Evolutionary conservation across 2,329 filamentous ascomycete species (phyloP).

Genomic region (Echinosphaeria canescens): DNA sequence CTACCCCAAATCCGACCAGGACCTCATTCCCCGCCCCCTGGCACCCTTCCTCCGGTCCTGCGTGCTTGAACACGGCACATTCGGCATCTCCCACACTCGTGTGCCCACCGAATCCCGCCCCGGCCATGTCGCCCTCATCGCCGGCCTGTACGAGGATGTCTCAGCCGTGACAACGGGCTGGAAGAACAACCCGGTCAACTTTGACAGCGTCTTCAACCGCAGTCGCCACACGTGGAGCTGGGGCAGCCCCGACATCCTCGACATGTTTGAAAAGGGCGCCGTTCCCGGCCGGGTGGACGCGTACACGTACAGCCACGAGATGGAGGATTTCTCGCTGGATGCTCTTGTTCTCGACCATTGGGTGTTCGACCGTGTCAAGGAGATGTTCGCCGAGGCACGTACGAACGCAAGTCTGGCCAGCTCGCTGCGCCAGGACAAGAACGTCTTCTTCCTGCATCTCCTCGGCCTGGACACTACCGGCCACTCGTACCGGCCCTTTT

Average conservation of each 20-base stretch:
- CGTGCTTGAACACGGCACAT: conserved; percentile 76
- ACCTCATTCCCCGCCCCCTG: conserved; percentile 55
- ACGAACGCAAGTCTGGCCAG: conserved; percentile 55
- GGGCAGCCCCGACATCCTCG: conserved; percentile 93
- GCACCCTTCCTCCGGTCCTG: conserved; percentile 82
- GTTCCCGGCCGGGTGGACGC: conserved; percentile 71
- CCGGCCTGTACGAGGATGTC: conserved; percentile 92
- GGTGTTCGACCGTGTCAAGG: conserved; percentile 91
- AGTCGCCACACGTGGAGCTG: conserved; percentile 97
- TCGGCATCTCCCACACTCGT: conserved; percentile 90
- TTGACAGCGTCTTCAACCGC: conserved; percentile 96
- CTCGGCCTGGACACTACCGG: conserved; percentile 83
- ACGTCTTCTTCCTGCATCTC: conserved; percentile 89
- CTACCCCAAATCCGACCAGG: conserved; percentile 41
- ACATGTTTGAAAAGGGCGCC: conserved; percentile 94
- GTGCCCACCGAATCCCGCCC: conserved; percentile 94
- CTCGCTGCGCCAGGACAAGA: conserved; percentile 58
- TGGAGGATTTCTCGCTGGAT: conserved; percentile 77
- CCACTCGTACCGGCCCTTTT: conserved; percentile 75
- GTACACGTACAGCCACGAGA: conserved; percentile 63
- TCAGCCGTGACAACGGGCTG: conserved; percentile 93
- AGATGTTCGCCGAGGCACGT: conserved; percentile 61
- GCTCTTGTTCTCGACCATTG: conserved; percentile 69
- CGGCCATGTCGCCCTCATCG: conserved; percentile 91
- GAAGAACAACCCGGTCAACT: conserved; percentile 97